phyloP scores from a whole-genome alignment of 2,329 filamentous ascomycete genomes.

The Pyrenochaeta sp. region DNA sequence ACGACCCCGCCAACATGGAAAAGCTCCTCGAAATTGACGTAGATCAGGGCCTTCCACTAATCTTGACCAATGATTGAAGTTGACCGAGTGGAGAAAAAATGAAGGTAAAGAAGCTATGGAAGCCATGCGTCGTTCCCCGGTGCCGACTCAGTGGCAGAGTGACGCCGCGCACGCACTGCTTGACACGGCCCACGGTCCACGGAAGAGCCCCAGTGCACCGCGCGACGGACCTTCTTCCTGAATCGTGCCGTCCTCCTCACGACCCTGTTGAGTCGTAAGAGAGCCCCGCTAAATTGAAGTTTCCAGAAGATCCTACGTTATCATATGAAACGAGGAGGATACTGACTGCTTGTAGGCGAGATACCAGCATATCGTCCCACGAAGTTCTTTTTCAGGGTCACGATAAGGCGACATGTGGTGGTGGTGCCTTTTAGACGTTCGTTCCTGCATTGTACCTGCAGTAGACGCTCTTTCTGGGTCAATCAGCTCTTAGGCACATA shows the following conservation, averaged over 20 bases:
- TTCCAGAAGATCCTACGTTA: conserved; percentile 41
- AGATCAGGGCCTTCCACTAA: conserved; percentile 46
- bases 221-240: conserved; percentile 37
- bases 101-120: conserved; percentile 43
- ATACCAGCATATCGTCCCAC: conserved; percentile 7
- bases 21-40: conserved; percentile 36
- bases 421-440: conserved; percentile 25
- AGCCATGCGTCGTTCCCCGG: conserved; percentile 50
- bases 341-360: conserved; percentile 10
- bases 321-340: conserved; percentile 17
- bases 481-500: conserved; percentile 26
- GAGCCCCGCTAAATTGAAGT: conserved; percentile 37
- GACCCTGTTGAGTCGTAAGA: conserved; percentile 37
- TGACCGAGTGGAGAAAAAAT: conserved; percentile 40
- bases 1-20: conserved; percentile 38
- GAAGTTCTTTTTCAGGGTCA: conserved; percentile 23
- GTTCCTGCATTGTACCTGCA: conserved; percentile 50
- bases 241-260: conserved; percentile 36
- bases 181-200: conserved; percentile 23
- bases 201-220: conserved; percentile 34
- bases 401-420: conserved; percentile 25
- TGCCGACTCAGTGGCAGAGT: conserved; percentile 42
- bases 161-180: conserved; percentile 23
- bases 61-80: conserved; percentile 45
- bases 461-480: conserved; percentile 41